These are phyloP conservation scores for Echium plantagineum DNA, from an alignment of 257 asterid genomes.

Conservation along the genomic window DNA sequence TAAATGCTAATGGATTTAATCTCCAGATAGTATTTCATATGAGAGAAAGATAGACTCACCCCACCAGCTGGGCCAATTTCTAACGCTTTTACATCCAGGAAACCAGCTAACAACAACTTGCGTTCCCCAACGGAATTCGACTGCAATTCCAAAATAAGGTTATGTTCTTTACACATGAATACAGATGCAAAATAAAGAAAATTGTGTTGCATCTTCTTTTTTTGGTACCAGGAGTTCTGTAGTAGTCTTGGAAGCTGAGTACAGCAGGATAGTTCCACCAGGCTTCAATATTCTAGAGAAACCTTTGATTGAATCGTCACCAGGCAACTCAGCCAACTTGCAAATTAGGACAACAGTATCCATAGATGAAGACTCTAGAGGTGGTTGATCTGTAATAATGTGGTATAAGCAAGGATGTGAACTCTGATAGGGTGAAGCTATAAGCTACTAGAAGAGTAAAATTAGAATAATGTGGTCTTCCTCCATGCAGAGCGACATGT, in stretches of 20 bases:
- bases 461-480: not conserved
- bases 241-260: conserved; percentile 29
- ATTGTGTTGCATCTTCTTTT: not conserved
- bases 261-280: conserved; percentile 50
- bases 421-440: too few relatives aligned
- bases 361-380: conserved; percentile 47
- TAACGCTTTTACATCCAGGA: conserved; percentile 49
- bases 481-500: too few relatives aligned
- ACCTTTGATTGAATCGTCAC: conserved; percentile 38
- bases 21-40: not conserved
- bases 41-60: conserved; percentile 30
- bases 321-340: conserved; percentile 42
- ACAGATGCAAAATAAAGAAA: not conserved
- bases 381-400: conserved; percentile 34
- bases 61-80: conserved; percentile 36
- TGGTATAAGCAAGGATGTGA: not conserved
- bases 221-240: conserved; percentile 27
- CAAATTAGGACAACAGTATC: conserved; percentile 40
- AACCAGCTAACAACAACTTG: conserved; percentile 64
- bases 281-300: conserved; percentile 57
- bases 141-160: conserved; percentile 24
- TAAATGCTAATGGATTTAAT: too few relatives aligned
- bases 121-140: conserved; percentile 50
- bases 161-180: not conserved
- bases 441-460: too few relatives aligned